Percentiles rank a stretch among this genome's conserved stretches.
Evolutionary conservation across 768 basidiomycete genomes (phyloP).

Genomic region (Tephrocybe sp.): DNA sequence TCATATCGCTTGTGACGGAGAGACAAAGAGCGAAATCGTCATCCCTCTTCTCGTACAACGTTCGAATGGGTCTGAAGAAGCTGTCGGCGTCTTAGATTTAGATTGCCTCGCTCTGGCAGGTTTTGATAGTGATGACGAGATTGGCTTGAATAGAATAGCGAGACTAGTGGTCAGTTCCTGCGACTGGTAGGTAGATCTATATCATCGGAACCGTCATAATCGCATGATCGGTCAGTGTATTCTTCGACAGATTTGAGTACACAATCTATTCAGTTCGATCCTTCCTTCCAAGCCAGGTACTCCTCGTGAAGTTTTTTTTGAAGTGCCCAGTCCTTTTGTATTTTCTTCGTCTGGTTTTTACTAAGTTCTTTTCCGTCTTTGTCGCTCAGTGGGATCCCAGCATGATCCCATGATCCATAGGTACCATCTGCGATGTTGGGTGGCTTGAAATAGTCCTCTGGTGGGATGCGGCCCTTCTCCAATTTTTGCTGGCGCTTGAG

Average conservation of each 20-base stretch:
- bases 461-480: conserved; percentile 80
- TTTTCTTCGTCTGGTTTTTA: conserved; percentile 78
- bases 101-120: conserved; percentile 75
- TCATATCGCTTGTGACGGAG: conserved; percentile 92
- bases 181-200: conserved; percentile 68
- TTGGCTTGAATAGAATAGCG: conserved; percentile 76
- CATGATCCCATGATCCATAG: conserved; percentile 85
- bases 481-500: conserved; percentile 74
- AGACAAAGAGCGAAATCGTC: conserved; percentile 90
- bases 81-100: conserved; percentile 74
- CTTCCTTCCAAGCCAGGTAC: conserved; percentile 51
- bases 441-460: conserved; percentile 81
- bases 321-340: conserved; percentile 65
- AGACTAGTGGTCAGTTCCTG: conserved; percentile 60
- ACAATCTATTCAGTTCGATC: conserved; percentile 21
- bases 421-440: conserved; percentile 70
- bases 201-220: no score
- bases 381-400: conserved; percentile 85
- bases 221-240: conserved; percentile 8
- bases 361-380: conserved; percentile 81
- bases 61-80: conserved; percentile 26
- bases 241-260: conserved; percentile 8
- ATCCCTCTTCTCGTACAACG: conserved; percentile 58
- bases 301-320: conserved; percentile 85
- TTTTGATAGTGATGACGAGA: conserved; percentile 76